phyloP scores from a whole-genome alignment of 345 rosid species.

The Linum tenue region DNA sequence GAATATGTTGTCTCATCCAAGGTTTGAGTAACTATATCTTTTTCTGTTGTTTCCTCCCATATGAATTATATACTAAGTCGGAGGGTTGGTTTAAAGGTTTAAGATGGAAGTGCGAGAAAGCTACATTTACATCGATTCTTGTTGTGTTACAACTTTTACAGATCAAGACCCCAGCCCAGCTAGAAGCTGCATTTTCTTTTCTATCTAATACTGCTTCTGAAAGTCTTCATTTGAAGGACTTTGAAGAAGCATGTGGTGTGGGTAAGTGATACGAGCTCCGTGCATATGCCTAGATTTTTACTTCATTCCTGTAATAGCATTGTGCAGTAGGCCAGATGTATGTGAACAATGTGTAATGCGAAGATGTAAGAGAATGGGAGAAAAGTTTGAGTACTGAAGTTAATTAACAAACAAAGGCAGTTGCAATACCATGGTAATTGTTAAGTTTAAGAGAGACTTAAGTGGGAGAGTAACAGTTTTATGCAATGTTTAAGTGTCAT shows the following conservation, averaged over 20 bases:
- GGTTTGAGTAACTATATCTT: slow-evolving; percentile 25
- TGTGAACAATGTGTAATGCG: not conserved
- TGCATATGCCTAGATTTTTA: not conserved
- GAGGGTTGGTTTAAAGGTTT: not conserved
- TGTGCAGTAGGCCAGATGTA: not conserved
- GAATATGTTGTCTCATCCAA: slow-evolving; percentile 52
- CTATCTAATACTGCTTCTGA: slow-evolving; percentile 45
- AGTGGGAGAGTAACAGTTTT: no score
- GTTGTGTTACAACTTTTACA: slow-evolving; percentile 15
- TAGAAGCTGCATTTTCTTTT: slow-evolving; percentile 76
- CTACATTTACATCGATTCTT: not conserved
- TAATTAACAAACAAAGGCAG: no score
- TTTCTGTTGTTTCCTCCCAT: no score
- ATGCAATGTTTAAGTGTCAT: no score
- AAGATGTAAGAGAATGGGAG: not conserved
- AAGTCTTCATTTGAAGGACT: slow-evolving; percentile 45
- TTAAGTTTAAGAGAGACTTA: no score
- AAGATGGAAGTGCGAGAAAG: not conserved
- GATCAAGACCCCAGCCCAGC: slow-evolving; percentile 82
- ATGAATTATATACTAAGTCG: not conserved
- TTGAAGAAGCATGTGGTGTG: slow-evolving; percentile 90
- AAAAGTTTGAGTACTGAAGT: no score
- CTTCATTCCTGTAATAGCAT: not conserved
- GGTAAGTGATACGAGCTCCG: slow-evolving; percentile 32
- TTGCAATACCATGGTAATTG: no score